Evolutionary conservation across 83 land plant species (phyloP).

Genomic region (Larix sibirica): DNA sequence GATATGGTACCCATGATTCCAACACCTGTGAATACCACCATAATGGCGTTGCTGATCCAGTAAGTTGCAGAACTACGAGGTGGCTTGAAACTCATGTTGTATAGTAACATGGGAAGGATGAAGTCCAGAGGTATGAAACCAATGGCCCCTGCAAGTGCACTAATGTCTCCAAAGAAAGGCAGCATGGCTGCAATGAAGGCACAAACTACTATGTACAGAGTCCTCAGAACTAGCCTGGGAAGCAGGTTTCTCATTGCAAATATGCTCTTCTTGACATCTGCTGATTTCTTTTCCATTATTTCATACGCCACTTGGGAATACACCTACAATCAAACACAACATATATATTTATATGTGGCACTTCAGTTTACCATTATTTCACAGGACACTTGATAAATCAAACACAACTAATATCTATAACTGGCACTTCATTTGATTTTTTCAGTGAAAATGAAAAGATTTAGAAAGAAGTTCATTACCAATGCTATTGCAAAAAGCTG

Average conservation of each 20-base stretch:
- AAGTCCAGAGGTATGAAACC: constrained; percentile 90
- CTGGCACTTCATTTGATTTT: no score
- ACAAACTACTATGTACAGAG: constrained; percentile 59
- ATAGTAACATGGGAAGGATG: constrained; percentile 85
- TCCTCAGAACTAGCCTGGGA: constrained; percentile 63
- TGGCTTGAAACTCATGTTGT: constrained; percentile 61
- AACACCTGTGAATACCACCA: constrained; percentile 56
- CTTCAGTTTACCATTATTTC: neutral
- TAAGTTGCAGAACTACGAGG: constrained; percentile 37
- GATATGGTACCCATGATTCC: constrained; percentile 74
- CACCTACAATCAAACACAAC: constrained; percentile 41
- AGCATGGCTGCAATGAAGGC: constrained; percentile 92
- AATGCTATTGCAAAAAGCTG: constrained; percentile 82
- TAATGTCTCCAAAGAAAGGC: constrained; percentile 94
- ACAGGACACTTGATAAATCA: no score
- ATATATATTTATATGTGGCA: neutral
- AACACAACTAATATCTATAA: no score
- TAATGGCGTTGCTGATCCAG: constrained; percentile 59
- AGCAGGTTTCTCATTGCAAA: constrained; percentile 72
- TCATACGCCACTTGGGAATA: constrained; percentile 86
- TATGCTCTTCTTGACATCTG: constrained; percentile 60
- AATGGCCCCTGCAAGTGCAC: constrained; percentile 78
- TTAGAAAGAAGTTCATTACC: constrained; percentile 36
- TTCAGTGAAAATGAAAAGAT: neutral
- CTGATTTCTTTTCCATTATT: constrained; percentile 74